Conservation (phyloP, 1,284 basidiomycete species). For the Ganoderma lucidum region DNA sequence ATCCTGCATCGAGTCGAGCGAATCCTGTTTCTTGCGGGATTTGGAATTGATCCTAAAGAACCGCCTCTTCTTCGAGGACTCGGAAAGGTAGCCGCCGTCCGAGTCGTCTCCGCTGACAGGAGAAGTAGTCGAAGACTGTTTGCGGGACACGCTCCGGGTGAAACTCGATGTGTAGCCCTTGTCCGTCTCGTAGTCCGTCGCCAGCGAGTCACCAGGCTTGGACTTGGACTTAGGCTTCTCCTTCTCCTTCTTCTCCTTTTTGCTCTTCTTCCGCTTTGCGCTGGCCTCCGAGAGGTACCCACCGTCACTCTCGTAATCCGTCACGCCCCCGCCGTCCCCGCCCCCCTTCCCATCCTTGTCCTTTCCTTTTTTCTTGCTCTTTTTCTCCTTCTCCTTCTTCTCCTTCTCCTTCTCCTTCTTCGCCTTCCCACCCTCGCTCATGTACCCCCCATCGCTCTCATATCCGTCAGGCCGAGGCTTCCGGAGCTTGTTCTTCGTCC, state of each 20-base stretch:
- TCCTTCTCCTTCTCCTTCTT: constrained; percentile 45
- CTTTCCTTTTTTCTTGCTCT: constrained; percentile 39
- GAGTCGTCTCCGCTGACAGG: constrained; percentile 45
- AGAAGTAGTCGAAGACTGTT: constrained; percentile 31
- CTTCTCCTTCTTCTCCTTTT: constrained; percentile 42
- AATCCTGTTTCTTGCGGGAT: constrained; percentile 39
- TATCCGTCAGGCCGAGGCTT: constrained; percentile 55
- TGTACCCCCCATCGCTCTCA: constrained; percentile 61
- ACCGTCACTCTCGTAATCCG: constrained; percentile 44
- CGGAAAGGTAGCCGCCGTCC: constrained; percentile 51
- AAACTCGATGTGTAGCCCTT: constrained; percentile 39
- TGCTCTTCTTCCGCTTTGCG: constrained; percentile 37
- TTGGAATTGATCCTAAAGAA: constrained; percentile 47
- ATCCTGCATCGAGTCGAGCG: constrained; percentile 34
- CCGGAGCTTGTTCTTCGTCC: constrained; percentile 43
- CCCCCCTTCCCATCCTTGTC: constrained; percentile 35
- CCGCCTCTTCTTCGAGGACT: constrained; percentile 41
- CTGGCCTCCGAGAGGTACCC: constrained; percentile 43
- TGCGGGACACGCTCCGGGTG: constrained; percentile 31
- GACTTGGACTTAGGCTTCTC: constrained; percentile 41
- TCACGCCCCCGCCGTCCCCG: constrained; percentile 33
- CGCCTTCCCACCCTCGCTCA: constrained; percentile 51
- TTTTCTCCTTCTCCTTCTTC: constrained; percentile 30
- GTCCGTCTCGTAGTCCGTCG: constrained; percentile 47
- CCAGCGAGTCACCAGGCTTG: constrained; percentile 44